Percentiles rank a stretch among this genome's conserved stretches.
Conservation (phyloP, 2,329 filamentous ascomycete genomes). For the Aspergillus sp. region DNA sequence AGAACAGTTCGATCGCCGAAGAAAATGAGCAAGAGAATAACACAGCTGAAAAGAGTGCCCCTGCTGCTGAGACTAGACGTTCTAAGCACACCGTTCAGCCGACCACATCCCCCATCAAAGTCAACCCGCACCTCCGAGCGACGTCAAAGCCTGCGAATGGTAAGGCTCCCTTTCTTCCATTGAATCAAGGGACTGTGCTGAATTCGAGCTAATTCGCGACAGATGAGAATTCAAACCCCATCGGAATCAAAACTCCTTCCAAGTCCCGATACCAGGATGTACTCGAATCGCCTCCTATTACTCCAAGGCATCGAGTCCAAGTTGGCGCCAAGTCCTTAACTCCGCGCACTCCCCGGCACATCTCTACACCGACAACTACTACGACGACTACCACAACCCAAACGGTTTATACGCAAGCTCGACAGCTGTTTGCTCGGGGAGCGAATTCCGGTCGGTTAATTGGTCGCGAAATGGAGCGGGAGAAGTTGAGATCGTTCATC, state of each 20-base stretch:
- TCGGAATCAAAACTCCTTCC: slow-evolving; percentile 41
- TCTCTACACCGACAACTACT: slow-evolving; percentile 54
- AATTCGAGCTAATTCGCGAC: slow-evolving; percentile 2
- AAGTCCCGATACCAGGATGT: slow-evolving; percentile 66
- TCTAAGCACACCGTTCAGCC: slow-evolving; percentile 44
- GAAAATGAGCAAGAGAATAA: slow-evolving; percentile 29
- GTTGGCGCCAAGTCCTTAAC: slow-evolving; percentile 68
- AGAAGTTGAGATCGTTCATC: slow-evolving; percentile 64
- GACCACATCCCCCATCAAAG: slow-evolving; percentile 41
- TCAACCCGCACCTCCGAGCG: slow-evolving; percentile 37
- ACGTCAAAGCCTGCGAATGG: slow-evolving; percentile 33
- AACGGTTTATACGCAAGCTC: slow-evolving; percentile 79
- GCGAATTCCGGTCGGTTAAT: slow-evolving; percentile 67
- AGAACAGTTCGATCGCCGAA: slow-evolving; percentile 16
- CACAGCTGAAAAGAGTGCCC: slow-evolving; percentile 11
- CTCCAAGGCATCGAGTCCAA: slow-evolving; percentile 77
- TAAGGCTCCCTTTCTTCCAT: slow-evolving; percentile 11
- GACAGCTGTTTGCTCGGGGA: slow-evolving; percentile 78
- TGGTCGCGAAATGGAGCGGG: slow-evolving; percentile 64
- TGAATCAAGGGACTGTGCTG: background rate
- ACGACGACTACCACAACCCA: slow-evolving; percentile 36
- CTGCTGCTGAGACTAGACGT: slow-evolving; percentile 32
- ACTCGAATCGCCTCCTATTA: slow-evolving; percentile 62
- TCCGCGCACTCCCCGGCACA: slow-evolving; percentile 70
- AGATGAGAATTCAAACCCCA: slow-evolving; percentile 40